Conservation (phyloP, 371 early-diverging fungal species). For the Circinella minor region DNA sequence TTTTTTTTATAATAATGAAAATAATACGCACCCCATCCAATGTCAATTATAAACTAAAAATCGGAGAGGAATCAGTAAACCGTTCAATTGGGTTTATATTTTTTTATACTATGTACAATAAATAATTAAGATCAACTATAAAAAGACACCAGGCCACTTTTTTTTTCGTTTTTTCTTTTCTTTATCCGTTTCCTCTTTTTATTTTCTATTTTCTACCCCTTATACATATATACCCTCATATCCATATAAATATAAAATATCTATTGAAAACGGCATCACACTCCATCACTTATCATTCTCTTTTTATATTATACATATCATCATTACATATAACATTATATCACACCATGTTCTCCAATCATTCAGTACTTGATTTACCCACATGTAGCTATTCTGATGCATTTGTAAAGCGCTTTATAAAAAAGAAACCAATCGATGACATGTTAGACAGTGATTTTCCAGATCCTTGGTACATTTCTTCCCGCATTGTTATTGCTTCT, state of each 20-base stretch:
- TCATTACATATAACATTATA: no score
- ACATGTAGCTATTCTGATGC: slow-evolving; percentile 9
- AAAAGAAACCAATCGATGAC: slow-evolving; percentile 23
- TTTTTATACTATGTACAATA: no score
- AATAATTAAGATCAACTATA: neutral
- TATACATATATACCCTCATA: no score
- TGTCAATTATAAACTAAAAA: neutral
- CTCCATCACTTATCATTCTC: no score
- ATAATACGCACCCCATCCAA: neutral
- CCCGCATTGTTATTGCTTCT: slow-evolving; percentile 9
- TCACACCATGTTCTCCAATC: slow-evolving; percentile 17
- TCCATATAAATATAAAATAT: no score
- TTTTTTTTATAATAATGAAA: neutral
- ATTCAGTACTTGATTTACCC: slow-evolving; percentile 20
- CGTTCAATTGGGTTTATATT: no score
- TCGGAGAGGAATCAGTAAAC: neutral
- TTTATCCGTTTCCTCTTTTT: neutral
- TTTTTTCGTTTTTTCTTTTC: neutral
- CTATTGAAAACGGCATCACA: no score
- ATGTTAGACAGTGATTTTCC: slow-evolving; percentile 19
- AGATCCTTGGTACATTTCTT: slow-evolving; percentile 22
- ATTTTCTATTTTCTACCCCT: no score
- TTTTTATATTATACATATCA: no score
- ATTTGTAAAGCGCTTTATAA: slow-evolving; percentile 20
- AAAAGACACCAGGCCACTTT: neutral